These are phyloP conservation scores for Clonostachys rosea DNA, from an alignment of 2,329 filamentous ascomycete species.

Conservation along the genomic window DNA sequence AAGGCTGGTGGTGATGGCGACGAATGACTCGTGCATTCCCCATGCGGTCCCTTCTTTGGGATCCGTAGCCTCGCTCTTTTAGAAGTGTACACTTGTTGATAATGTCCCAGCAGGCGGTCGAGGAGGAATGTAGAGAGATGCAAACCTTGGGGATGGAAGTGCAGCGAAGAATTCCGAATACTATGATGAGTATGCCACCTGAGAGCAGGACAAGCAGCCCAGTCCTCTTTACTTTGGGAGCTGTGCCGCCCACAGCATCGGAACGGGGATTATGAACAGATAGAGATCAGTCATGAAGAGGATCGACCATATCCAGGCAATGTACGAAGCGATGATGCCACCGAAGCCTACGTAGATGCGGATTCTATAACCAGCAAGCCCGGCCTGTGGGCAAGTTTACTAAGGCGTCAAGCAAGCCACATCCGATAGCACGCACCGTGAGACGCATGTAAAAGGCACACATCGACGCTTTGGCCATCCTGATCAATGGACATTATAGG, in stretches of 20 bases:
- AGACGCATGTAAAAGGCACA: conserved; percentile 46
- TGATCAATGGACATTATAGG: conserved; percentile 41
- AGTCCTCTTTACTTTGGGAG: conserved; percentile 44
- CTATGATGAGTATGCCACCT: conserved; percentile 50
- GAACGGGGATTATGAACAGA: conserved; percentile 30
- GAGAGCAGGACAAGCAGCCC: conserved; percentile 48
- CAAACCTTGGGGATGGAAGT: conserved; percentile 30
- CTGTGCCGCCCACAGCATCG: conserved; percentile 48
- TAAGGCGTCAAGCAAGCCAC: not conserved
- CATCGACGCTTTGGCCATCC: conserved; percentile 48
- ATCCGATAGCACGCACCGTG: conserved; percentile 22
- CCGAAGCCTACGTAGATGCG: conserved; percentile 23
- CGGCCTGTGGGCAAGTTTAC: conserved; percentile 1
- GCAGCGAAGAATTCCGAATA: conserved; percentile 47
- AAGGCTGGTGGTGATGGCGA: conserved; percentile 28
- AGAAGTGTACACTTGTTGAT: conserved; percentile 12
- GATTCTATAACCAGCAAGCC: conserved; percentile 15
- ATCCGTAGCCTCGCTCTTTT: conserved; percentile 22
- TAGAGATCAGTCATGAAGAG: conserved; percentile 34
- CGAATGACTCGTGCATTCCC: conserved; percentile 19
- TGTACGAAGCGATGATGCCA: conserved; percentile 21
- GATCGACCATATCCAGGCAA: conserved; percentile 24
- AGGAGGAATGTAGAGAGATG: not conserved
- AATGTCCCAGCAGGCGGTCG: not conserved
- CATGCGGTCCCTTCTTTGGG: conserved; percentile 3